A percentile compares a stretch with the other conserved stretches of the same genome.
Conservation (phyloP, 2,329 filamentous ascomycete genomes). For the Kalmusia sp. region DNA sequence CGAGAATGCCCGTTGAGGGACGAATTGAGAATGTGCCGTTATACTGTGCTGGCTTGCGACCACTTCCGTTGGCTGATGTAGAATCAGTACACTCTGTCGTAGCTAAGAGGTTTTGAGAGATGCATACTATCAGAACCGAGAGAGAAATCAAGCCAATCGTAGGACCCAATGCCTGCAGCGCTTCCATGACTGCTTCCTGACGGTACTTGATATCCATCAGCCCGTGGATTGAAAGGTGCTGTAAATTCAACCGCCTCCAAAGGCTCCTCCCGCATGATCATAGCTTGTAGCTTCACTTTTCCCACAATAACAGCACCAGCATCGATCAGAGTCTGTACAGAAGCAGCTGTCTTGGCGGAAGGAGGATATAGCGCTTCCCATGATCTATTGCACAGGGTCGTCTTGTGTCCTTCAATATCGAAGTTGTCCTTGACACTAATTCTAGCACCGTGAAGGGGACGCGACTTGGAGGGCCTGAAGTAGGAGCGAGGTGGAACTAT, state of each 20-base stretch:
- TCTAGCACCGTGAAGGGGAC: conserved; percentile 41
- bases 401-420: conserved; percentile 13
- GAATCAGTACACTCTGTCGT: conserved; percentile 4
- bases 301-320: conserved; percentile 52
- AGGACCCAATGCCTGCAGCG: conserved; percentile 1
- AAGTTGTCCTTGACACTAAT: conserved; percentile 17
- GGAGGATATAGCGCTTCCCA: conserved; percentile 13
- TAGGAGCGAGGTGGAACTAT: conserved; percentile 9
- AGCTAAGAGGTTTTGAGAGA: background rate
- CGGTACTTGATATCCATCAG: conserved; percentile 24
- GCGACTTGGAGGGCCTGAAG: conserved; percentile 2
- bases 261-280: conserved; percentile 37
- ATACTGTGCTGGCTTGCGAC: conserved; percentile 6
- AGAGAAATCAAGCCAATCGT: conserved; percentile 16
- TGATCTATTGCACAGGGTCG: conserved; percentile 14
- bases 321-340: conserved; percentile 8
- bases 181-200: conserved; percentile 9
- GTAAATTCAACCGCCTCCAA: conserved; percentile 7
- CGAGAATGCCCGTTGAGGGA: background rate
- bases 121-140: conserved; percentile 45
- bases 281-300: conserved; percentile 58
- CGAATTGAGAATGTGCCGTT: conserved; percentile 11
- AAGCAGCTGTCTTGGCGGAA: conserved; percentile 2
- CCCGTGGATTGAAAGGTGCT: conserved; percentile 31
- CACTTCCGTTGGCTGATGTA: conserved; percentile 11